These are phyloP conservation scores for Chrysoporthe puriensis DNA, from an alignment of 2,329 filamentous ascomycete species.

Conservation along the genomic window DNA sequence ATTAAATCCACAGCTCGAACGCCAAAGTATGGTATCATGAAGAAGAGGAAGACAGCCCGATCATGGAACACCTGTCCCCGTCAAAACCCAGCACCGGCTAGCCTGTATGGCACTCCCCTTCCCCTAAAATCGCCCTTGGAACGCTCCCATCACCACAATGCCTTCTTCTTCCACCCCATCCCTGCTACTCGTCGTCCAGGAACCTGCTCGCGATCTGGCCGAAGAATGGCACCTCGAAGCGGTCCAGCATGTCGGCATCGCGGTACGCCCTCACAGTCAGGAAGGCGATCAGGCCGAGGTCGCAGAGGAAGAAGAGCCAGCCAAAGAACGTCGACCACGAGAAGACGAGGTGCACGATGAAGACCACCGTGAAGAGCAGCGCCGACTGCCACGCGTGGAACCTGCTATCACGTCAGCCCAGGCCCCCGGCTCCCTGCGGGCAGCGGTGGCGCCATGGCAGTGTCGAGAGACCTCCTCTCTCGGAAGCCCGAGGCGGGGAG, in stretches of 20 bases:
- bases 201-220: slow-evolving; percentile 85
- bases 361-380: slow-evolving; percentile 74
- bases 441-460: no score
- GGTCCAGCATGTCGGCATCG: slow-evolving; percentile 72
- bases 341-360: slow-evolving; percentile 83
- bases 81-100: background rate
- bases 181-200: slow-evolving; percentile 75
- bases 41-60: background rate
- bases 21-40: slow-evolving; percentile 22
- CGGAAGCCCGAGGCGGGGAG: no score
- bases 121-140: background rate
- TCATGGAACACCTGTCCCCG: background rate
- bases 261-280: slow-evolving; percentile 79
- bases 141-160: background rate
- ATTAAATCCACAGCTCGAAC: background rate
- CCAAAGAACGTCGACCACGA: slow-evolving; percentile 83
- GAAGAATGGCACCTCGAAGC: slow-evolving; percentile 87
- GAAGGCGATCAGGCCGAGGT: slow-evolving; percentile 76
- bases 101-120: no score
- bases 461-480: background rate
- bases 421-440: background rate
- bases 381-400: slow-evolving; percentile 97
- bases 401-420: slow-evolving; percentile 47
- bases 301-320: slow-evolving; percentile 78
- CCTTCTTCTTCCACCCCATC: background rate